phyloP scores from a whole-genome alignment of 1,139 yeast species.

The Taiozyma sp. region DNA sequence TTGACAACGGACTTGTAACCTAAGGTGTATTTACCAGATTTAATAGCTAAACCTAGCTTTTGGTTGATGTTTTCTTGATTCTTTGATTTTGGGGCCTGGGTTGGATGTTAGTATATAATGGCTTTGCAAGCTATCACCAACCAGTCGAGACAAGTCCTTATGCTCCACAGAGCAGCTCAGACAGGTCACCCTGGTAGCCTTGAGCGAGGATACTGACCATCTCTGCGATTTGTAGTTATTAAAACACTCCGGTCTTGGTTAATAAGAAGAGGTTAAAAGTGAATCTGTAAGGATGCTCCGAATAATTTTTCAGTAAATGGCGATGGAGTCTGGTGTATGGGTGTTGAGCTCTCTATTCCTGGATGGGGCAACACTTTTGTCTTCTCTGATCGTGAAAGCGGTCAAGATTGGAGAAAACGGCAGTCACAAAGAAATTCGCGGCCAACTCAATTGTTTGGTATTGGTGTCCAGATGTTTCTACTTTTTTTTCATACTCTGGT shows the following conservation, averaged over 20 bases:
- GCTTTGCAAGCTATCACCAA: not conserved
- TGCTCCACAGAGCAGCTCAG: not conserved
- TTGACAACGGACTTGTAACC: constrained; percentile 69
- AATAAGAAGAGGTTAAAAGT: not conserved
- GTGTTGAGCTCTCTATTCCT: not conserved
- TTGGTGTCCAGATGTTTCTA: not conserved
- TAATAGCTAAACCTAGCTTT: constrained; percentile 96
- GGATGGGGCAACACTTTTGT: not conserved
- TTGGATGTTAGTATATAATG: constrained; percentile 30
- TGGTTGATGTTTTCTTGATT: constrained; percentile 95
- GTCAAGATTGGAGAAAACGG: not conserved
- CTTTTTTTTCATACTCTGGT: not conserved
- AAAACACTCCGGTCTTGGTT: constrained; percentile 83
- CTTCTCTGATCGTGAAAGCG: not conserved
- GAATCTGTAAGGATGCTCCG: not conserved
- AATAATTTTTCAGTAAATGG: not conserved
- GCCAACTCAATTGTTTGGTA: not conserved
- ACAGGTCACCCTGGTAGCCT: not conserved
- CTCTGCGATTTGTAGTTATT: constrained; percentile 69
- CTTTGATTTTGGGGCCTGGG: constrained; percentile 89
- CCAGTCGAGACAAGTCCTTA: not conserved
- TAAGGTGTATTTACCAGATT: constrained; percentile 99
- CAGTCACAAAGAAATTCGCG: constrained; percentile 1
- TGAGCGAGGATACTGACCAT: constrained; percentile 67
- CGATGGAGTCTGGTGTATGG: not conserved